Conservation (phyloP, 1,284 basidiomycete genomes). For the Erythrobasidium hasegawianum region DNA sequence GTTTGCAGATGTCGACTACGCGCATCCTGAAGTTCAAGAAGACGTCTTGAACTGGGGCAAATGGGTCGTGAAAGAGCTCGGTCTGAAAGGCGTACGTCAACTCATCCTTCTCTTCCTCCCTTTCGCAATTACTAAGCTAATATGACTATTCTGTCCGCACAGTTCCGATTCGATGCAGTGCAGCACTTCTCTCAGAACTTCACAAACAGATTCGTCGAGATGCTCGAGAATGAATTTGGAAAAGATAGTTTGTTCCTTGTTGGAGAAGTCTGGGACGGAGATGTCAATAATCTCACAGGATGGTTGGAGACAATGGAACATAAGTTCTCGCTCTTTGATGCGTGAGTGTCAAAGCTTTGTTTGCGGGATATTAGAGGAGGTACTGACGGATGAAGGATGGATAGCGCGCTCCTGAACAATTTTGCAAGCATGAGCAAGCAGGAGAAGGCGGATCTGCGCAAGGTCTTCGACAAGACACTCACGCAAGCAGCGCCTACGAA, state of each 20-base stretch:
- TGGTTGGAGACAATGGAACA: constrained; percentile 28
- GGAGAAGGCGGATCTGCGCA: constrained; percentile 47
- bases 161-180: constrained; percentile 45
- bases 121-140: constrained; percentile 31
- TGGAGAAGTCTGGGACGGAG: constrained; percentile 44
- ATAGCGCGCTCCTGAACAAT: constrained; percentile 27
- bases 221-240: constrained; percentile 52
- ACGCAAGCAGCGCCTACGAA: constrained; percentile 57
- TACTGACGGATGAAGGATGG: not conserved
- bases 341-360: constrained; percentile 5
- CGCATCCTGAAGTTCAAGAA: constrained; percentile 66
- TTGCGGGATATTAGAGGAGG: not conserved
- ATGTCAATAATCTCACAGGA: constrained; percentile 8
- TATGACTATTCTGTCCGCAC: too few relatives aligned
- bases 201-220: constrained; percentile 57
- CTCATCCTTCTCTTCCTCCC: constrained; percentile 7
- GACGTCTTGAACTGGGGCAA: constrained; percentile 56
- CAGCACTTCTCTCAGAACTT: constrained; percentile 53
- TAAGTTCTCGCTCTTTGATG: constrained; percentile 31
- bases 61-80: constrained; percentile 66
- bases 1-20: constrained; percentile 62
- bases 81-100: constrained; percentile 76
- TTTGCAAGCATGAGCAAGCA: constrained; percentile 27
- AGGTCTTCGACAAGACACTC: constrained; percentile 59
- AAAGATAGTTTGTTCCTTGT: constrained; percentile 54